Conservation (phyloP, 768 basidiomycete genomes). For the Leccinum obscurum region DNA sequence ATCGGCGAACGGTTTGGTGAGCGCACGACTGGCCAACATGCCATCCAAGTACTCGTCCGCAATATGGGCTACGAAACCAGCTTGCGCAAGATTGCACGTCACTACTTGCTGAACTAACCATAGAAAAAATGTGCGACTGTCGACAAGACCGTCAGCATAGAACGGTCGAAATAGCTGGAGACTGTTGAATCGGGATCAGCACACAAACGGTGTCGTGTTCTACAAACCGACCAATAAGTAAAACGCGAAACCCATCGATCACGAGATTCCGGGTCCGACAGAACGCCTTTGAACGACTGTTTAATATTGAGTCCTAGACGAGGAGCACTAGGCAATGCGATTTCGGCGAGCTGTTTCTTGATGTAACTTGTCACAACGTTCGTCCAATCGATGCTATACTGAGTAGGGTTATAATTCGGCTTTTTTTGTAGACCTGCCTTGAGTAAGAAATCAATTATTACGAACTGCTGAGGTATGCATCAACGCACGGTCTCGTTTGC, state of each 20-base stretch:
- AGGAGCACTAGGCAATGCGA: constrained; percentile 76
- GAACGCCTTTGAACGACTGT: constrained; percentile 78
- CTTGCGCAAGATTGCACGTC: constrained; percentile 80
- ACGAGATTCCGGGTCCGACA: constrained; percentile 68
- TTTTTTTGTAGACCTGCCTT: constrained; percentile 77
- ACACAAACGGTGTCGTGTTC: not conserved
- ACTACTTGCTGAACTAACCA: constrained; percentile 81
- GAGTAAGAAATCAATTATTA: not conserved
- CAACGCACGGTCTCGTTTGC: constrained; percentile 75
- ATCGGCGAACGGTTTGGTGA: constrained; percentile 70
- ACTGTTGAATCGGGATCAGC: constrained; percentile 37
- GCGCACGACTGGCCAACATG: constrained; percentile 62
- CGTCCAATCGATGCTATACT: constrained; percentile 86
- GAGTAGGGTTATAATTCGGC: constrained; percentile 76
- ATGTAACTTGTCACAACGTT: constrained; percentile 77
- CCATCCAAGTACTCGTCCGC: constrained; percentile 79
- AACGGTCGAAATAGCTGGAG: constrained; percentile 72
- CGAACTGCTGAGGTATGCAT: not conserved
- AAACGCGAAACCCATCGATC: constrained; percentile 80
- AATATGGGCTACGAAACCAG: constrained; percentile 72
- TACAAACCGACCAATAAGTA: constrained; percentile 60
- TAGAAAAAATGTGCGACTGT: constrained; percentile 70
- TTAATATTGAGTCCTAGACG: constrained; percentile 78
- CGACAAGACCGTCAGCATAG: constrained; percentile 79
- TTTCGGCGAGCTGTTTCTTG: constrained; percentile 80